A percentile compares a stretch with the other conserved stretches of the same genome.
Evolutionary conservation across 352 stramenopile species (phyloP).

Genomic region (Pythium volutum): DNA sequence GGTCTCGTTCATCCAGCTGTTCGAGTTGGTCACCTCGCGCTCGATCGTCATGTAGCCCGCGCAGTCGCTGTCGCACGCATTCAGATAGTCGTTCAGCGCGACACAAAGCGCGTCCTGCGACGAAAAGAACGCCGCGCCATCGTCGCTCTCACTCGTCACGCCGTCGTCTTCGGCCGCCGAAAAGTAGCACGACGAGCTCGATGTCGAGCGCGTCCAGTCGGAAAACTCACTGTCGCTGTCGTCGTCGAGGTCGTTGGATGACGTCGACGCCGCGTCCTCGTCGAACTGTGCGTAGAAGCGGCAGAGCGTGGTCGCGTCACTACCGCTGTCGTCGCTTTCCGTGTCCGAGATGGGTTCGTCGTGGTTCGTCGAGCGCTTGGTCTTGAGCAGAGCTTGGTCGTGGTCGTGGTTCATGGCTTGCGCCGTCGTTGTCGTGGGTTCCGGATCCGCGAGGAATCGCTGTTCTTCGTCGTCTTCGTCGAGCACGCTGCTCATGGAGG

Average conservation of each 20-base stretch:
- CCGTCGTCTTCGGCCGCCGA: conserved; percentile 25
- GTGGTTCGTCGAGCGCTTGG: conserved; percentile 1
- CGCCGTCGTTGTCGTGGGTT: not conserved
- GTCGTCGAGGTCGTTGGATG: conserved; percentile 5
- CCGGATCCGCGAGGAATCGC: conserved; percentile 19
- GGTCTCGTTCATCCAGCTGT: conserved; percentile 35
- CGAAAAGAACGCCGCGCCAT: conserved; percentile 8
- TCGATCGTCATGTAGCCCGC: conserved; percentile 25
- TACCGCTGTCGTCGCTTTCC: conserved; percentile 29
- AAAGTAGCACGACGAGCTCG: conserved; percentile 27
- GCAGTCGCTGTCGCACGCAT: conserved; percentile 23
- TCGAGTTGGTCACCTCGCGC: conserved; percentile 30
- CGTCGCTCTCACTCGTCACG: conserved; percentile 1
- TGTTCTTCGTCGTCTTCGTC: conserved; percentile 24
- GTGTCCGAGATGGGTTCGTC: conserved; percentile 27
- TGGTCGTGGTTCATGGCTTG: not conserved
- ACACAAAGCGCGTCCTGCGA: conserved; percentile 9
- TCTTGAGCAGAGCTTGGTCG: conserved; percentile 18
- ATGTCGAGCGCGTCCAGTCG: conserved; percentile 26
- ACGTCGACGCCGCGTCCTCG: conserved; percentile 5
- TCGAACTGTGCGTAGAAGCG: conserved; percentile 22
- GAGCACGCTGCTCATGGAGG: conserved; percentile 10
- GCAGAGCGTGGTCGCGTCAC: conserved; percentile 22
- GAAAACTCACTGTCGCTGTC: conserved; percentile 25
- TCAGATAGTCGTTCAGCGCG: conserved; percentile 26